Percentiles rank a stretch among this genome's conserved stretches.
These are phyloP conservation scores for Rhododendron griersonianum DNA, from an alignment of 148 eudicot genomes.

Conservation along the genomic window DNA sequence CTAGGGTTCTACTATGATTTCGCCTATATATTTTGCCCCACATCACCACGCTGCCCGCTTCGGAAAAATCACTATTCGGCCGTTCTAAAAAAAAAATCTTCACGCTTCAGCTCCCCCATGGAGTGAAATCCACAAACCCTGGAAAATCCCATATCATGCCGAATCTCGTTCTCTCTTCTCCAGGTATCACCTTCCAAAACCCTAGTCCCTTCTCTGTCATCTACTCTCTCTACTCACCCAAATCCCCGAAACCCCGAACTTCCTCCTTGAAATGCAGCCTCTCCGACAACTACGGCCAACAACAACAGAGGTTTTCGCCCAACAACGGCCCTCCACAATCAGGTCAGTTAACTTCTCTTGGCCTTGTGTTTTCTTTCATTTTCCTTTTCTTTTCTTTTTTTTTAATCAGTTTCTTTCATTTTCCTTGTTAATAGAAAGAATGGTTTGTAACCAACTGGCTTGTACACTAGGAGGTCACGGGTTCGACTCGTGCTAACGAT, in stretches of 20 bases:
- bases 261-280: conserved; percentile 42
- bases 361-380: neutral
- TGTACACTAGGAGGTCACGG: neutral
- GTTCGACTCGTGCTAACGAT: too few species aligned
- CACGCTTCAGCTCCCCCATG: neutral
- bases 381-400: neutral
- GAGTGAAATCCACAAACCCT: neutral
- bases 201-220: conserved; percentile 7
- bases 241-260: conserved; percentile 1
- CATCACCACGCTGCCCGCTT: too few species aligned
- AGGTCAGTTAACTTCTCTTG: neutral
- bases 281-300: conserved; percentile 37
- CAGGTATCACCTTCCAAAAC: conserved; percentile 19
- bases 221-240: conserved; percentile 9
- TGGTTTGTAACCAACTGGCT: neutral
- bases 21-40: too few species aligned
- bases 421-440: neutral
- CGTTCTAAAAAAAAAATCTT: neutral
- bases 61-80: too few species aligned
- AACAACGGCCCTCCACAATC: conserved; percentile 11
- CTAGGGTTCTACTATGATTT: too few species aligned
- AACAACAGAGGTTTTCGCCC: conserved; percentile 18
- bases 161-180: conserved; percentile 14
- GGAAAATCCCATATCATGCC: neutral
- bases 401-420: neutral